Evolutionary conservation across 1,284 basidiomycete genomes (phyloP).

Genomic region (Pisolithus thermaeus): DNA sequence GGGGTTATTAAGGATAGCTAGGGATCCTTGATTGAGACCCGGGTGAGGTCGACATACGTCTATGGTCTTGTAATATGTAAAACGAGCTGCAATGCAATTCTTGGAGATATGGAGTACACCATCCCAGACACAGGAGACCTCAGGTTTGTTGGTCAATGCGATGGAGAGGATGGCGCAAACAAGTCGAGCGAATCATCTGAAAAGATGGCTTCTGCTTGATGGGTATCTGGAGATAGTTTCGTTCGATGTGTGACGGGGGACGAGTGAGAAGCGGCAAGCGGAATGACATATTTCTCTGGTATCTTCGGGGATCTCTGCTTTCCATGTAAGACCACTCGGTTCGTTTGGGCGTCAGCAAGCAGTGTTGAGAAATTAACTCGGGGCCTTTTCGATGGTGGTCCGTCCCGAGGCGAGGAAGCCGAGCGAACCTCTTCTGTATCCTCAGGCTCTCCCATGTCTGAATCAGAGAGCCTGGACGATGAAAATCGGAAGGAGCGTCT

Average conservation of each 20-base stretch:
- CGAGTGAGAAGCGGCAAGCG: constrained; percentile 11
- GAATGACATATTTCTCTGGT: constrained; percentile 11
- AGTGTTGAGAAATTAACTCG: constrained; percentile 37
- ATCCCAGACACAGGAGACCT: no score
- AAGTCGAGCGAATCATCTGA: constrained; percentile 51
- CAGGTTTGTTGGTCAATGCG: background rate
- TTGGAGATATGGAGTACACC: no score
- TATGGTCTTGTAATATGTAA: no score
- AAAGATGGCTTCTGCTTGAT: background rate
- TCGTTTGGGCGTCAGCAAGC: constrained; percentile 39
- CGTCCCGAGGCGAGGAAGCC: constrained; percentile 2
- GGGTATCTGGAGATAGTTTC: constrained; percentile 8
- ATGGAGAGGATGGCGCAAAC: constrained; percentile 34
- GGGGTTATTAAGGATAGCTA: no score
- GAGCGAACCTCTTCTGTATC: constrained; percentile 23
- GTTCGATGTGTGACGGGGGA: constrained; percentile 9
- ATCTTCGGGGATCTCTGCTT: constrained; percentile 9
- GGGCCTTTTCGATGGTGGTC: constrained; percentile 11
- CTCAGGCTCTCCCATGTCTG: constrained; percentile 16
- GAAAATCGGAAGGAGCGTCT: constrained; percentile 8
- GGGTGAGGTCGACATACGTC: no score
- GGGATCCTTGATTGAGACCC: no score
- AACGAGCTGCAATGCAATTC: no score
- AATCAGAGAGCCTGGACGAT: constrained; percentile 11
- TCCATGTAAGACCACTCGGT: constrained; percentile 34